Evolutionary conservation across 768 basidiomycete species (phyloP), one percentile per base, ranked within the genome.

Genomic region (Glaciozyma antarctica): DNA sequence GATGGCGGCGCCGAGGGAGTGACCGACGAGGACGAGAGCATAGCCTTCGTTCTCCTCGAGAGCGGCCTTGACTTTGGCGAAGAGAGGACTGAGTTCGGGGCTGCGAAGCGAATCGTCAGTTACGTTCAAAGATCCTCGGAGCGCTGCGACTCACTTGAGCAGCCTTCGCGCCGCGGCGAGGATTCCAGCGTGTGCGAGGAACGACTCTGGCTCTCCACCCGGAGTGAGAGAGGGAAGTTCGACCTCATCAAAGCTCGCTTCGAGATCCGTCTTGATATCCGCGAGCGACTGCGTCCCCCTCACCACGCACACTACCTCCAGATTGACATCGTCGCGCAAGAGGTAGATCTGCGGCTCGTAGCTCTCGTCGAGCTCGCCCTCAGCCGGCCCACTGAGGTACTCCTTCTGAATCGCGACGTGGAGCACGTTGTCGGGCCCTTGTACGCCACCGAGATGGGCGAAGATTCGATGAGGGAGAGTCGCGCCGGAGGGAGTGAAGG

Each of bases 251-350:
- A 64, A 51, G 19, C 61, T 55, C 26, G 64, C 62, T 12, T 70
- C 63, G 54, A 70, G 65, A 30, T 70, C 69, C 28, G 69, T 66
- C 7, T 61, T 48, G 26, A 70, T 54, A 15, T 70, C 69, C 9
- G 69, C 69, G 15, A 70, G 63, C 13, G 60, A 55, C 43, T 70
- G 69, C 12, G 69, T 70, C 1, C 69, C 69, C 6, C 69, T 32
- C 16, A 70, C 56, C 10, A 70, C 69, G 57, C 56, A 55, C 12
- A 70, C 53, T 17, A 67, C 32, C 43, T 66, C 65, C 13, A 56
- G 60, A 9, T 53, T 24, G n/a, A 24, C 16, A 30, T 70, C 65
- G 62, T 70, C 69, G 2, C 65, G 49, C 5, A 70, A 53, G 16
- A 70, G 26, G 58, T 66, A 70, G 32, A 70, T 58, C 22, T 61